Conservation (phyloP, 2,329 filamentous ascomycete species). For the Cladosporium halotolerans region DNA sequence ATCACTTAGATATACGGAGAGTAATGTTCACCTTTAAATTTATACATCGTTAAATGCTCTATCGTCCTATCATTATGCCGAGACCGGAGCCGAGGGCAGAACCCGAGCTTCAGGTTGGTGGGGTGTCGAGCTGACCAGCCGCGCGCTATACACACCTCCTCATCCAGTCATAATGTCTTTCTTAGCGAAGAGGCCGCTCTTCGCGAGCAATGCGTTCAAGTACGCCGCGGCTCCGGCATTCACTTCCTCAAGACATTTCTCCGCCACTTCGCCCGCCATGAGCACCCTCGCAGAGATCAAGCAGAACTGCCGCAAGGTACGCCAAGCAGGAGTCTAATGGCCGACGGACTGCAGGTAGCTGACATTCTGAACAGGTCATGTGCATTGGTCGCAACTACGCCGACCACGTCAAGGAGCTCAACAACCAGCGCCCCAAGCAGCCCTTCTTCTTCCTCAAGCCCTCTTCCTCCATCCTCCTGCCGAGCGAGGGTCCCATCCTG, state of each 20-base stretch:
- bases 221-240: not conserved
- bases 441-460: constrained; percentile 99
- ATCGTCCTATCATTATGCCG: no score
- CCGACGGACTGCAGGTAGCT: not conserved
- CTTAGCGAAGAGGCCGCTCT: constrained; percentile 3
- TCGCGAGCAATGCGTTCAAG: constrained; percentile 4
- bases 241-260: not conserved
- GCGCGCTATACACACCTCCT: not conserved
- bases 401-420: constrained; percentile 89
- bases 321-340: constrained; percentile 1
- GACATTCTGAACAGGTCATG: constrained; percentile 55
- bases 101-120: no score
- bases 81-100: no score
- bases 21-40: no score
- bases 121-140: no score
- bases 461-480: constrained; percentile 74
- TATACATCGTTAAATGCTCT: no score
- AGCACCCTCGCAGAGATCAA: constrained; percentile 26
- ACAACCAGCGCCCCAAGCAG: constrained; percentile 80
- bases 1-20: no score
- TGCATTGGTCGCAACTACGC: constrained; percentile 97
- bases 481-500: constrained; percentile 70
- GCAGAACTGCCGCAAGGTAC: constrained; percentile 44
- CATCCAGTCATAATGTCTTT: constrained; percentile 3
- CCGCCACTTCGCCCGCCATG: constrained; percentile 9